phyloP scores from a whole-genome alignment of 2,329 filamentous ascomycete genomes.

The Paecilomyces formosus region DNA sequence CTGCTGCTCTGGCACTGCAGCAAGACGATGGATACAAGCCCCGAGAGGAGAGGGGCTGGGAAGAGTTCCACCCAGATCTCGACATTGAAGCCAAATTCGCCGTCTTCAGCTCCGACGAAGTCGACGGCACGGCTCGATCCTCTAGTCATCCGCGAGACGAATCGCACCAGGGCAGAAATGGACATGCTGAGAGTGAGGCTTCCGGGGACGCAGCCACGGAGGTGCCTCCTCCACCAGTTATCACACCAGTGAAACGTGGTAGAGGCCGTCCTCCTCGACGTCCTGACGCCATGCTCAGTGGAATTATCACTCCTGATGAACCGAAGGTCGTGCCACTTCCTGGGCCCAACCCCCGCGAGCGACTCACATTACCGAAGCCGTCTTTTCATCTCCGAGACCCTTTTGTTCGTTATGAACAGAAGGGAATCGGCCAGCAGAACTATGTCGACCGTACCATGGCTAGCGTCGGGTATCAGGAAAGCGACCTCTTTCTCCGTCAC shows the following conservation, averaged over 20 bases:
- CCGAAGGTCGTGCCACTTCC: conserved; percentile 44
- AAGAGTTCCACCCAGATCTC: conserved; percentile 93
- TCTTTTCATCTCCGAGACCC: conserved; percentile 41
- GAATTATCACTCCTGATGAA: conserved; percentile 52
- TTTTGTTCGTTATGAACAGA: conserved; percentile 59
- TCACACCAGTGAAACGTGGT: conserved; percentile 47
- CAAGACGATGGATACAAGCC: conserved; percentile 97
- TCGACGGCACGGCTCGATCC: conserved; percentile 63
- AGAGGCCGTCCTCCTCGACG: conserved; percentile 60
- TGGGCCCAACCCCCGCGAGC: conserved; percentile 43
- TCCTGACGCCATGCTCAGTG: conserved; percentile 52
- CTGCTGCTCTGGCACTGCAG: conserved; percentile 79
- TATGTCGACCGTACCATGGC: conserved; percentile 97
- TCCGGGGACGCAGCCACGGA: conserved; percentile 39
- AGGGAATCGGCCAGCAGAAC: conserved; percentile 73
- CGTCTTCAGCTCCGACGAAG: conserved; percentile 72
- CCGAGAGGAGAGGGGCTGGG: conserved; percentile 91
- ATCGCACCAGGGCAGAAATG: conserved; percentile 17
- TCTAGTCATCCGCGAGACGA: conserved; percentile 31
- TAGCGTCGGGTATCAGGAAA: conserved; percentile 92
- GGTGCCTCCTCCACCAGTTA: conserved; percentile 11
- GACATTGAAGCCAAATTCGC: conserved; percentile 78
- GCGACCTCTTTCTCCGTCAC: conserved; percentile 75
- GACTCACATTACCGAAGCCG: conserved; percentile 42
- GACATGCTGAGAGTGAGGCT: conserved; percentile 18